A percentile compares a stretch with the other conserved stretches of the same genome.
Evolutionary conservation across 352 stramenopile species (phyloP).

Genomic region (Aphanomyces stellatus): DNA sequence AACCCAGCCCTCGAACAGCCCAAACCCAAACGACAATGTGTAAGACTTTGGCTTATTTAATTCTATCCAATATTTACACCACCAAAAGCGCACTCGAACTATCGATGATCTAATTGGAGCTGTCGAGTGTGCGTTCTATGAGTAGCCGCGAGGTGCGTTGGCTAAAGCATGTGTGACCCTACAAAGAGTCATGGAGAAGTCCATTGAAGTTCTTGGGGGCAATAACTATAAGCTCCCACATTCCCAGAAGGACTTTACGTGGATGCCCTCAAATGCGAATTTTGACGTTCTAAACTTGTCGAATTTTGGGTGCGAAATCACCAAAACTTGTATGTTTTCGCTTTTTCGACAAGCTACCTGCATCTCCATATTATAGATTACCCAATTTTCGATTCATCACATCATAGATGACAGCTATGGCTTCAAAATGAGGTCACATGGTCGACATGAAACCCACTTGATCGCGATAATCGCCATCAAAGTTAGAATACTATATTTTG

Average conservation of each 20-base stretch:
- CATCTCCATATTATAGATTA: too few relatives aligned
- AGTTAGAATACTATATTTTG: too few relatives aligned
- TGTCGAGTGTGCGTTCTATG: background rate
- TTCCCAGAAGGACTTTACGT: background rate
- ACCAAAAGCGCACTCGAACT: background rate
- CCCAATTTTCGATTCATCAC: too few relatives aligned
- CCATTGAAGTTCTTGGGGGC: background rate
- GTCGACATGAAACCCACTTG: too few relatives aligned
- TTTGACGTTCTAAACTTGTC: too few relatives aligned
- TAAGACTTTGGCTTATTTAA: background rate
- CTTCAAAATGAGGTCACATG: too few relatives aligned
- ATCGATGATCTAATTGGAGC: background rate
- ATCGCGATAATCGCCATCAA: too few relatives aligned
- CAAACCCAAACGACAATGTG: background rate
- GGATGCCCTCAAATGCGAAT: too few relatives aligned
- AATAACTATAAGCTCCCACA: background rate
- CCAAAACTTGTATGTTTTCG: too few relatives aligned
- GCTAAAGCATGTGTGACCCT: background rate
- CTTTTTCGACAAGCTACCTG: too few relatives aligned
- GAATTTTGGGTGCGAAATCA: too few relatives aligned
- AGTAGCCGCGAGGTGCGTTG: background rate
- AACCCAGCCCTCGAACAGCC: background rate
- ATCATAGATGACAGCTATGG: too few relatives aligned
- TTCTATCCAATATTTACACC: background rate
- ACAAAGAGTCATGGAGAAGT: background rate